Evolutionary conservation across 108 stramenopile species (phyloP).

Genomic region (Nannochloropsis oceanica): DNA sequence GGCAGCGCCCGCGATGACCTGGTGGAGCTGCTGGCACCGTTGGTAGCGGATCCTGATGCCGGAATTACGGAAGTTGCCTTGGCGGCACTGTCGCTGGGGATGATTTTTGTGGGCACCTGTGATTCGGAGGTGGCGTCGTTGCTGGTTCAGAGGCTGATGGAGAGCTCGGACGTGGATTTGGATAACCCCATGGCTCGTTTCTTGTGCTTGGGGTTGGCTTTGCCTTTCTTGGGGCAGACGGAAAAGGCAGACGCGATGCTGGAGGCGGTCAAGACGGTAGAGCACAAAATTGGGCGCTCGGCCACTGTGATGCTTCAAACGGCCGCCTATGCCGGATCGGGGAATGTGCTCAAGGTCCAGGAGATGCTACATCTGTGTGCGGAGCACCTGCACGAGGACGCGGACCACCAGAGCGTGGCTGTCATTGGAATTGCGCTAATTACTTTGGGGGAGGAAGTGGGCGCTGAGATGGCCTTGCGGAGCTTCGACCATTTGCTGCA

Average conservation of each 20-base stretch:
- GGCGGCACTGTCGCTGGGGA: constrained; percentile 75
- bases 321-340: constrained; percentile 92
- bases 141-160: constrained; percentile 93
- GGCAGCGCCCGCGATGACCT: constrained; percentile 84
- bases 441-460: constrained; percentile 94
- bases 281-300: constrained; percentile 82
- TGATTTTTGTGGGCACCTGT: constrained; percentile 89
- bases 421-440: constrained; percentile 88
- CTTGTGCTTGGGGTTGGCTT: constrained; percentile 80
- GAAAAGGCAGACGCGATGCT: constrained; percentile 92
- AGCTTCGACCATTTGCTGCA: constrained; percentile 96
- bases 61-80: constrained; percentile 40
- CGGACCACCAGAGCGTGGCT: constrained; percentile 62
- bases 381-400: constrained; percentile 84
- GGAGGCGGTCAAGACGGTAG: constrained; percentile 84
- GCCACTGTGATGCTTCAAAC: constrained; percentile 77
- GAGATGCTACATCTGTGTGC: constrained; percentile 95
- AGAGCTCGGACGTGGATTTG: constrained; percentile 88
- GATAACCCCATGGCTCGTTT: constrained; percentile 77
- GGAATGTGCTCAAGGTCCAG: constrained; percentile 91
- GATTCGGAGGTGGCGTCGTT: constrained; percentile 79
- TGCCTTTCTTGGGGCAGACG: constrained; percentile 85
- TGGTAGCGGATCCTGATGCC: constrained; percentile 63
- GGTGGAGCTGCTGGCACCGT: constrained; percentile 68
- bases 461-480: constrained; percentile 89